Percentiles rank a stretch among this genome's conserved stretches.
phyloP scores from a whole-genome alignment of 345 rosid genomes.

The Mercurialis annua region DNA sequence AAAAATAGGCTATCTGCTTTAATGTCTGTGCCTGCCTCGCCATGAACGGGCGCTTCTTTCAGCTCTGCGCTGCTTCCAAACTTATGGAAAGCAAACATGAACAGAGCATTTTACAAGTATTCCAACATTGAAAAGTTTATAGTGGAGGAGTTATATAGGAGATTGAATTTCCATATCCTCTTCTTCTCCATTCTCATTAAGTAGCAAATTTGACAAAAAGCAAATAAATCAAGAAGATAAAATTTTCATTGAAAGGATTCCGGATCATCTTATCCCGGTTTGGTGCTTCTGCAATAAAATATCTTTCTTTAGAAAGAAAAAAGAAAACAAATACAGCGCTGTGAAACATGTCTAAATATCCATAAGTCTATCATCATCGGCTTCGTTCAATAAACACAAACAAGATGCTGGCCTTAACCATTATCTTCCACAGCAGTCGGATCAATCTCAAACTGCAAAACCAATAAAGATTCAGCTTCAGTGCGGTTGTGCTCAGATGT shows the following conservation, averaged over 20 bases:
- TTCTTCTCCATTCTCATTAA: neutral
- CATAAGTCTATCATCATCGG: conserved; percentile 14
- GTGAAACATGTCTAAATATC: conserved; percentile 11
- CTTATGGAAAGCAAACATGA: neutral
- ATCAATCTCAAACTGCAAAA: conserved; percentile 24
- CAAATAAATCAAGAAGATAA: neutral
- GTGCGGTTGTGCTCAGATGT: neutral
- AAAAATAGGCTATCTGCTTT: too few relatives aligned
- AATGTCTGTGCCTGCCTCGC: too few relatives aligned
- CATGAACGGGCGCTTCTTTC: too few relatives aligned
- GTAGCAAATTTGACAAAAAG: neutral
- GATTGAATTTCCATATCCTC: neutral
- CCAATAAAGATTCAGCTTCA: neutral
- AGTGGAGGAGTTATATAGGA: neutral
- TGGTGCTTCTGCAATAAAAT: neutral
- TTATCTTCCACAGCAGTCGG: conserved; percentile 18
- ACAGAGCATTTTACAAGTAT: neutral
- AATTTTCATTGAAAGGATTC: conserved; percentile 2
- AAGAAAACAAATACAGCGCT: conserved; percentile 14
- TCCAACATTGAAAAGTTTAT: neutral
- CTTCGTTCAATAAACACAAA: conserved; percentile 13
- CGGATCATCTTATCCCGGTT: conserved; percentile 1
- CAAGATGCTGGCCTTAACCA: conserved; percentile 5
- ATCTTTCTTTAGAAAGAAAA: conserved; percentile 13
- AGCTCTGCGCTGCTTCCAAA: too few relatives aligned